Conservation (phyloP, 768 basidiomycete species). For the Suillus subalutaceus region DNA sequence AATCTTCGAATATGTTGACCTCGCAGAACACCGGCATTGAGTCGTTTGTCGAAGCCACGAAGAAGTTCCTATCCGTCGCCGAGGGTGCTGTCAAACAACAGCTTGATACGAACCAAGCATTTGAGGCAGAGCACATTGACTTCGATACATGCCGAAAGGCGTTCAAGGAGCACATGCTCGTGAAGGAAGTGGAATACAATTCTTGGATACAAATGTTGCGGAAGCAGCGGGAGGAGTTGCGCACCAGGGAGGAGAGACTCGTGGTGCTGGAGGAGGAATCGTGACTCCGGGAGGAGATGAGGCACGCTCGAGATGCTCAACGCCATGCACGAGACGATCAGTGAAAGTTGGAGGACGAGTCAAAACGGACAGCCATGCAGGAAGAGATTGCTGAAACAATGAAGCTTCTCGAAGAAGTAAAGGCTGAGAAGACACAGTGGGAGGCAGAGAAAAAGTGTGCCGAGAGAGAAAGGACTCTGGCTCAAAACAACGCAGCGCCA, state of each 20-base stretch:
- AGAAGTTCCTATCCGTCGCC: slow-evolving; percentile 17
- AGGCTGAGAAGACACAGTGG: slow-evolving; percentile 12
- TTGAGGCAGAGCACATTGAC: slow-evolving; percentile 12
- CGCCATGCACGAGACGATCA: slow-evolving; percentile 33
- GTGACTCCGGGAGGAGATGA: slow-evolving; percentile 28
- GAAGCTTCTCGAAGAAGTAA: slow-evolving; percentile 21
- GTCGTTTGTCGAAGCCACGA: slow-evolving; percentile 17
- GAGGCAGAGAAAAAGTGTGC: slow-evolving; percentile 4
- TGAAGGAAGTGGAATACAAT: slow-evolving; percentile 22
- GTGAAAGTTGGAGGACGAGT: slow-evolving; percentile 18
- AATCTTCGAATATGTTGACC: slow-evolving; percentile 3
- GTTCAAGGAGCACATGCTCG: slow-evolving; percentile 25
- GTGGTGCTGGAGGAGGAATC: slow-evolving; percentile 26
- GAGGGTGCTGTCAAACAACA: slow-evolving; percentile 17
- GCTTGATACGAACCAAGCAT: slow-evolving; percentile 18
- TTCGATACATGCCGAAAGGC: slow-evolving; percentile 24
- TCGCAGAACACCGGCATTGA: slow-evolving; percentile 12
- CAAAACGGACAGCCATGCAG: slow-evolving; percentile 19
- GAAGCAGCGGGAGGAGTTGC: slow-evolving; percentile 22
- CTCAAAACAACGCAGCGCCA: not conserved
- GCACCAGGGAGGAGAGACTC: slow-evolving; percentile 21
- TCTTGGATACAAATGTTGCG: slow-evolving; percentile 24
- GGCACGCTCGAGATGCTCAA: slow-evolving; percentile 18
- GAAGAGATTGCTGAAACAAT: slow-evolving; percentile 23
- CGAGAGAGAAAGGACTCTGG: slow-evolving; percentile 1